Evolutionary conservation across 2,329 filamentous ascomycete genomes (phyloP).

Genomic region (Fusarium musae): DNA sequence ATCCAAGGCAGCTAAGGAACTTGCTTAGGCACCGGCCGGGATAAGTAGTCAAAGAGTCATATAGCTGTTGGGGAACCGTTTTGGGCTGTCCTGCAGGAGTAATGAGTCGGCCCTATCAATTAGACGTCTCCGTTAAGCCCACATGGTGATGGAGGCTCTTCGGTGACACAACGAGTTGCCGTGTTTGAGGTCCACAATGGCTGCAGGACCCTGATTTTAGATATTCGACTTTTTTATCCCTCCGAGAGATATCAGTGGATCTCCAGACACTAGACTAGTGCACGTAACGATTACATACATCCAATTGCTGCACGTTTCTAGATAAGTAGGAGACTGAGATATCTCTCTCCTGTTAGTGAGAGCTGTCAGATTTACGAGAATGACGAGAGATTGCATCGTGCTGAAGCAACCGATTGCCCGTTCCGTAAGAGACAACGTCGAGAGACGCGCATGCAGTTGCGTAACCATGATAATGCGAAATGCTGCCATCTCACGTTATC

Average conservation of each 20-base stretch:
- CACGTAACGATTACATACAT: conserved; percentile 40
- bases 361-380: conserved; percentile 5
- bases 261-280: conserved; percentile 32
- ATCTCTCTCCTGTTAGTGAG: background rate
- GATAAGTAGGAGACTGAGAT: conserved; percentile 26
- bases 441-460: background rate
- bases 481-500: background rate
- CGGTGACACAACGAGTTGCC: conserved; percentile 35
- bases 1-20: conserved; percentile 19
- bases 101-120: conserved; percentile 38
- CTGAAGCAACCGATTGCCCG: background rate
- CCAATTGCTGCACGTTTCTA: conserved; percentile 29
- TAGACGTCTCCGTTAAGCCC: conserved; percentile 32
- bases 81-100: conserved; percentile 20
- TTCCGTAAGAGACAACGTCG: background rate
- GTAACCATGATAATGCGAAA: background rate
- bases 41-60: conserved; percentile 35
- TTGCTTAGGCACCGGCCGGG: conserved; percentile 21
- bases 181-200: conserved; percentile 30
- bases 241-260: conserved; percentile 30
- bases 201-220: conserved; percentile 39
- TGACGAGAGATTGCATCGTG: background rate
- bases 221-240: conserved; percentile 10
- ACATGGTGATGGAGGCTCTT: conserved; percentile 46
- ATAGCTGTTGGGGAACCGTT: conserved; percentile 27